Conservation (phyloP, 257 asterid genomes). For the Capsicum pubescens region DNA sequence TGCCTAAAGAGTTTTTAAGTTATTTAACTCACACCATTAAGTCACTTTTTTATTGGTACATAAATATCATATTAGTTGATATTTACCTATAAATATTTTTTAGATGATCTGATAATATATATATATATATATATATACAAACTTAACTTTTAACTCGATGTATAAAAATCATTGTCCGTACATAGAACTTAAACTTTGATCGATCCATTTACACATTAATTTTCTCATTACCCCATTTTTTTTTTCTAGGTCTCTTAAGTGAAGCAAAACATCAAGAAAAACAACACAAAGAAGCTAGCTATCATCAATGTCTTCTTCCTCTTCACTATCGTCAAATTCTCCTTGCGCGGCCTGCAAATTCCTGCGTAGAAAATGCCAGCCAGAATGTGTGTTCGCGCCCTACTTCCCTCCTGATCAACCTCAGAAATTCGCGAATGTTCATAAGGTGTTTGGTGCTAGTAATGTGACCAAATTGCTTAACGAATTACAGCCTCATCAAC, state of each 20-base stretch:
- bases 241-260: neutral
- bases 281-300: no score
- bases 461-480: constrained; percentile 49
- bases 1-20: no score
- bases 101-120: no score
- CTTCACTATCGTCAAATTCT: constrained; percentile 41
- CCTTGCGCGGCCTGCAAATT: constrained; percentile 57
- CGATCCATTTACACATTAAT: neutral
- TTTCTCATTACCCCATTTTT: neutral
- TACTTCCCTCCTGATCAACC: constrained; percentile 57
- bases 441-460: constrained; percentile 54
- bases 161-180: no score
- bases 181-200: neutral
- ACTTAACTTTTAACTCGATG: no score
- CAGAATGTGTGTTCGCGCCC: constrained; percentile 54
- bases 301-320: constrained; percentile 18
- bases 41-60: no score
- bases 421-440: constrained; percentile 50
- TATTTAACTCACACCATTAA: no score
- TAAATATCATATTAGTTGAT: no score
- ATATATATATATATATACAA: no score
- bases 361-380: constrained; percentile 50
- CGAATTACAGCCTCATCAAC: constrained; percentile 51
- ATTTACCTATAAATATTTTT: no score
- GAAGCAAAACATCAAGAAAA: neutral